phyloP scores from a whole-genome alignment of 768 basidiomycete species.

The Hydnum rufescens region DNA sequence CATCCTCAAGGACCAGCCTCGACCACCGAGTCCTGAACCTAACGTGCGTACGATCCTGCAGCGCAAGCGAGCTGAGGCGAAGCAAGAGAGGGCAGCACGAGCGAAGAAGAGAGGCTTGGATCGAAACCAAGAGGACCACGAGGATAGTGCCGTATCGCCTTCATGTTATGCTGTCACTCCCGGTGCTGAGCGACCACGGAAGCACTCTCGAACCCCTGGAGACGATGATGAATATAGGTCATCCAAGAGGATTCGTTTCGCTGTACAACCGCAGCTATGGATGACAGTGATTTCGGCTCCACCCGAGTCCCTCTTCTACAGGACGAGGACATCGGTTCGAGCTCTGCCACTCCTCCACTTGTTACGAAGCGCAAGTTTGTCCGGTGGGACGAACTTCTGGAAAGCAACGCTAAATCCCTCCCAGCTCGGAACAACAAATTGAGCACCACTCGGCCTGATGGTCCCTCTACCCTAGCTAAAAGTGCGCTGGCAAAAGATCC shows the following conservation, averaged over 20 bases:
- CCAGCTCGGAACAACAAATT: neutral
- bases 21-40: constrained; percentile 6
- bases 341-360: neutral
- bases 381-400: constrained; percentile 1
- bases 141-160: neutral
- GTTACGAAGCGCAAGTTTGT: neutral
- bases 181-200: constrained; percentile 9
- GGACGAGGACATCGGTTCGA: neutral
- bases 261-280: neutral
- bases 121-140: constrained; percentile 1
- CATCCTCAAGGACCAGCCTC: constrained; percentile 4
- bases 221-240: constrained; percentile 69
- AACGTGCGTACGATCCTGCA: constrained; percentile 4
- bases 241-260: constrained; percentile 20
- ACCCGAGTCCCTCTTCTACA: neutral
- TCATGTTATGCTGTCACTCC: neutral
- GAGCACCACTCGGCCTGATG: neutral
- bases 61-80: constrained; percentile 1
- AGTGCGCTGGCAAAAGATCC: too few relatives aligned
- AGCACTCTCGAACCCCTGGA: constrained; percentile 47
- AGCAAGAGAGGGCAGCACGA: constrained; percentile 1
- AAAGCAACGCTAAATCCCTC: neutral
- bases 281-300: too few relatives aligned
- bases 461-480: too few relatives aligned
- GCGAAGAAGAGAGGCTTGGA: constrained; percentile 2